Conservation (phyloP, 1,284 basidiomycete species). For the Rhodotorula sp. region DNA sequence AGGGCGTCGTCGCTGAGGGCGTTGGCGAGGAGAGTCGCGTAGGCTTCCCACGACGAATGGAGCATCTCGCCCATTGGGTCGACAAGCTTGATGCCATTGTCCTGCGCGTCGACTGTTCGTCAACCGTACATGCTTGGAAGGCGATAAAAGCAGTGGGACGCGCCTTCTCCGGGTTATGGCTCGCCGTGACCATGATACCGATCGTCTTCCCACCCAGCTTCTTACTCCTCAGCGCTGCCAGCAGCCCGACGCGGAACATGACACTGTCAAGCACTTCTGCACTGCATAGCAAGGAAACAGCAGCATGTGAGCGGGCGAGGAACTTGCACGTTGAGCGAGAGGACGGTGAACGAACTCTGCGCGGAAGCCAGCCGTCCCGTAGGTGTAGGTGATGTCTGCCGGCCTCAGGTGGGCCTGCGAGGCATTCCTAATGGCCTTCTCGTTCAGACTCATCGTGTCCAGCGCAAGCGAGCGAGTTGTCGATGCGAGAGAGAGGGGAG, state of each 20-base stretch:
- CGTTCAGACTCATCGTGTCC: conserved; percentile 2
- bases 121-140: not conserved
- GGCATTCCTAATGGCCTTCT: not conserved
- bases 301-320: not conserved
- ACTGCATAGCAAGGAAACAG: conserved; percentile 51
- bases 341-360: conserved; percentile 40
- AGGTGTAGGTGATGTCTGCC: conserved; percentile 38
- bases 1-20: conserved; percentile 71
- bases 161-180: conserved; percentile 94
- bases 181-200: conserved; percentile 98
- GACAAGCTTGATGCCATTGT: conserved; percentile 97
- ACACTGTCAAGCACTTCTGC: conserved; percentile 83
- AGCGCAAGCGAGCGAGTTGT: not conserved
- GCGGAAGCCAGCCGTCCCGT: conserved; percentile 46
- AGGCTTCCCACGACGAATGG: conserved; percentile 86
- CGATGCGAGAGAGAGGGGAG: not conserved
- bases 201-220: conserved; percentile 83
- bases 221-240: conserved; percentile 88
- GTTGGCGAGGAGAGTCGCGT: conserved; percentile 89
- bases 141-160: conserved; percentile 38
- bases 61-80: conserved; percentile 99
- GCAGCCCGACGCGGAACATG: conserved; percentile 85
- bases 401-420: conserved; percentile 11
- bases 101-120: conserved; percentile 55
- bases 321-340: not conserved